These are phyloP conservation scores for Sporisorium graminicola DNA, from an alignment of 1,284 basidiomycete species.

Conservation along the genomic window DNA sequence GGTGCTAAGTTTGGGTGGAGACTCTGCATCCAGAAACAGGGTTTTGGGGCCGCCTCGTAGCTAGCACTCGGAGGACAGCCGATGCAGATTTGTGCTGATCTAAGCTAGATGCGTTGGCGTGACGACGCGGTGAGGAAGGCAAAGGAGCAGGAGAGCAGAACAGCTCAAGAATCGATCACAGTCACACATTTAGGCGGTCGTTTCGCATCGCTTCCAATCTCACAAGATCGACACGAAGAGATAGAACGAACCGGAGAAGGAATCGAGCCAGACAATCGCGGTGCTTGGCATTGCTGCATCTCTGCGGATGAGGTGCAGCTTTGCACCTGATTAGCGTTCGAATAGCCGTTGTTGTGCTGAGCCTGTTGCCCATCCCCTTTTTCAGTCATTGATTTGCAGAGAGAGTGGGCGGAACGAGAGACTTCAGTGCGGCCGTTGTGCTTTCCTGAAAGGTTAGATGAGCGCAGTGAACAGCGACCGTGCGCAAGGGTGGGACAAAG, in stretches of 20 bases:
- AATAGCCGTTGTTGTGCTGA: not conserved
- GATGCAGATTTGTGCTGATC: too few species aligned
- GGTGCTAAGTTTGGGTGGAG: too few species aligned
- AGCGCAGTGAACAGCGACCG: not conserved
- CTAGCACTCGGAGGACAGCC: too few species aligned
- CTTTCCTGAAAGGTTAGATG: not conserved
- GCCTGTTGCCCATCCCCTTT: not conserved
- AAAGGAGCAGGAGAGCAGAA: not conserved
- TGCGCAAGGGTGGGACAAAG: not conserved
- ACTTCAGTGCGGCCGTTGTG: not conserved
- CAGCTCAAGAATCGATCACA: not conserved
- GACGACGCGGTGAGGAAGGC: not conserved
- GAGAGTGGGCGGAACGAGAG: not conserved
- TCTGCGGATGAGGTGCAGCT: not conserved
- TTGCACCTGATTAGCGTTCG: not conserved
- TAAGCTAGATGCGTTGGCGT: too few species aligned
- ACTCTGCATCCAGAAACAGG: too few species aligned
- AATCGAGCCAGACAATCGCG: not conserved
- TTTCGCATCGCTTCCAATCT: slow-evolving; percentile 15
- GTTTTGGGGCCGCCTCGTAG: too few species aligned
- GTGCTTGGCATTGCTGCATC: not conserved
- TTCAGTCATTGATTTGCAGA: too few species aligned
- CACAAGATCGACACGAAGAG: not conserved
- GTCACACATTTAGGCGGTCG: slow-evolving; percentile 1
- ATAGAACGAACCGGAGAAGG: too few species aligned